Percentiles rank a stretch among this genome's conserved stretches.
These are phyloP conservation scores for Fonsecaea multimorphosa DNA, from an alignment of 2,329 filamentous ascomycete species.

Conservation along the genomic window DNA sequence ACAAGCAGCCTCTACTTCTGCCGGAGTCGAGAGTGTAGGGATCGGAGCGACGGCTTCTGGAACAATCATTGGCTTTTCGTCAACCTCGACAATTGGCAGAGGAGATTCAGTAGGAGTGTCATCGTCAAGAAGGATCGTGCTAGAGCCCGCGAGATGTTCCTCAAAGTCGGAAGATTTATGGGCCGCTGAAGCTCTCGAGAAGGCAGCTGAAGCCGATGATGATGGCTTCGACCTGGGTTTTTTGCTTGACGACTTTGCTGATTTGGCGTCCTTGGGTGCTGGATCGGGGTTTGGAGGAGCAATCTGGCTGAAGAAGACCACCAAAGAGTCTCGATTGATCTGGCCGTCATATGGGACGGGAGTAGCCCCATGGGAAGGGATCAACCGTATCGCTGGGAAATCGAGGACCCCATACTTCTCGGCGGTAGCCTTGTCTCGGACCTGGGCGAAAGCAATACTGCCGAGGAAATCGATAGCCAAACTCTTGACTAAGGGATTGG, in stretches of 20 bases:
- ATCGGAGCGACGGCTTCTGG: slow-evolving; percentile 68
- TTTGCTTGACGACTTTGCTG: slow-evolving; percentile 42
- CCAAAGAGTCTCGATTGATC: slow-evolving; percentile 80
- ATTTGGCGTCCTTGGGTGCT: slow-evolving; percentile 52
- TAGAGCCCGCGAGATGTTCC: slow-evolving; percentile 55
- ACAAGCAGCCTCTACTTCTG: slow-evolving; percentile 73
- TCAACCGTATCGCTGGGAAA: slow-evolving; percentile 80
- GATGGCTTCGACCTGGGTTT: slow-evolving; percentile 49
- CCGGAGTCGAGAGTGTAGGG: slow-evolving; percentile 66
- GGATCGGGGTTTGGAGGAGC: slow-evolving; percentile 81
- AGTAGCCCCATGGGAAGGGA: slow-evolving; percentile 73
- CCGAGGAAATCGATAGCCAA: slow-evolving; percentile 90
- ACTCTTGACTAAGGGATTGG: slow-evolving; percentile 79
- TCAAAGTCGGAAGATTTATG: slow-evolving; percentile 58
- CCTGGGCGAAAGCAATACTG: slow-evolving; percentile 77
- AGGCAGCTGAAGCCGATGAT: slow-evolving; percentile 55
- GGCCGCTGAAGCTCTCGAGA: slow-evolving; percentile 58
- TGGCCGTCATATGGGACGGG: slow-evolving; percentile 78
- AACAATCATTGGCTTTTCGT: slow-evolving; percentile 54
- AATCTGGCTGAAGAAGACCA: slow-evolving; percentile 80
- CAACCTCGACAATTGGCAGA: slow-evolving; percentile 54
- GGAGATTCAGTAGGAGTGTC: slow-evolving; percentile 61
- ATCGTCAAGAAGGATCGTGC: slow-evolving; percentile 57
- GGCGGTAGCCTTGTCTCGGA: slow-evolving; percentile 78
- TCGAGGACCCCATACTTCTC: slow-evolving; percentile 76